These are phyloP conservation scores for Priceomyces castillae DNA, from an alignment of 805 yeast genomes.

Conservation along the genomic window DNA sequence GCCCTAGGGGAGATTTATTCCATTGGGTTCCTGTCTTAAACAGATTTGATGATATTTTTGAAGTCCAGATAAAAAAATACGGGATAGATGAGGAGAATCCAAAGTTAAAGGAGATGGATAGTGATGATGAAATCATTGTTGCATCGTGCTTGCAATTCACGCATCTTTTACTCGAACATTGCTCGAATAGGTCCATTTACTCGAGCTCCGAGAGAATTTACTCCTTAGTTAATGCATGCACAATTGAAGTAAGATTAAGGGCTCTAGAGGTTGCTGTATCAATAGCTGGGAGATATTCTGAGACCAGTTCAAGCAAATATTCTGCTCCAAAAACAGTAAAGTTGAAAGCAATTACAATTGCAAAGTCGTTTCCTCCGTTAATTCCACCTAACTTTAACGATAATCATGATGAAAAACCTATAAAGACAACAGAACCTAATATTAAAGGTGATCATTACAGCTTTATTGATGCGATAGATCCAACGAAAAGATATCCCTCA, in stretches of 20 bases:
- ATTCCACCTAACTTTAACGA: conserved; percentile 33
- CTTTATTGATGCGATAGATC: conserved; percentile 44
- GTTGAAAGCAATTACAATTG: conserved; percentile 49
- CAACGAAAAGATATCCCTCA: conserved; percentile 45
- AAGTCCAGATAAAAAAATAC: conserved; percentile 52
- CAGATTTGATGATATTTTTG: conserved; percentile 68
- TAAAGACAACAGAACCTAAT: conserved; percentile 15
- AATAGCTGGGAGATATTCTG: conserved; percentile 52
- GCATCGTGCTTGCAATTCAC: conserved; percentile 61
- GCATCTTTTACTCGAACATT: conserved; percentile 60
- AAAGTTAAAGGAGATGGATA: conserved; percentile 43
- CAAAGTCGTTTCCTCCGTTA: conserved; percentile 51
- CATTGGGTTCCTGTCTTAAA: conserved; percentile 79
- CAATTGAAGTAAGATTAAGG: conserved; percentile 54
- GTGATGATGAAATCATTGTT: conserved; percentile 46
- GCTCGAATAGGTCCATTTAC: conserved; percentile 65
- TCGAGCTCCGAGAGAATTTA: conserved; percentile 62
- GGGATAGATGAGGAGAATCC: conserved; percentile 46
- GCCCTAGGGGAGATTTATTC: conserved; percentile 65
- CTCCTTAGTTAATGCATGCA: conserved; percentile 55
- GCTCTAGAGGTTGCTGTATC: conserved; percentile 61
- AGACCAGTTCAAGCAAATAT: conserved; percentile 40
- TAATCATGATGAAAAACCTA: conserved; percentile 7
- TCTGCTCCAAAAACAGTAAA: conserved; percentile 44
- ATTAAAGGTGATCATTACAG: conserved; percentile 41